Evolutionary conservation across 2,329 filamentous ascomycete species (phyloP), one percentile per base, ranked within the genome.

Genomic region (Aspergillus texensis): DNA sequence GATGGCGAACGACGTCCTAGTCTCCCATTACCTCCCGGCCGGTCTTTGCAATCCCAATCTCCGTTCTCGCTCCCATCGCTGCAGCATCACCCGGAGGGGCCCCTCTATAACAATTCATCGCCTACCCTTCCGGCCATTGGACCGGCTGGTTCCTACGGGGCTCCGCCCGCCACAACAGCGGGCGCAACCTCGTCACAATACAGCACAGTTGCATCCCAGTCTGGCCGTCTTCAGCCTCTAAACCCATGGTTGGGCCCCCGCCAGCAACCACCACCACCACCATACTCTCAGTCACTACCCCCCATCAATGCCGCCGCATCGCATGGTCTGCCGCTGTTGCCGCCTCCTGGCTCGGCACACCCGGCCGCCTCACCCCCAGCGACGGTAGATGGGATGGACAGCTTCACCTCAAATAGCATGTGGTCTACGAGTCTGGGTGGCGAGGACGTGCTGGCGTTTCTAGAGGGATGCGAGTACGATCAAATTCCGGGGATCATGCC

Each of bases 271-370:
- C 74, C 72, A 11, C 74, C 71, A 5, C 67, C 73, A 5, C 71
- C 77, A 30, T 79, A 79, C 62, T 74, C 77, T 0, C 78, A 78
- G 57, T 76, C 77, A 2, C 70, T 79, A 1, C 78, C 77, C 2
- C 75, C 77, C 1, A 79, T 78, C 68, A 78, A 72, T 61, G 70
- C 74, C 14, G 65, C 74, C 19, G 61, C 75, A 0, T 62, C 72
- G 24, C 75, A 79, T 56, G 67, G 65, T 24, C 70, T 76, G 16
- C 74, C 76, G 4, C 71, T 79, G 61, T 71, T 79, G 9, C 77
- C 78, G 6, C 77, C 72, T 26, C 76, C 77, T 1, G 74, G 74
- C 14, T 68, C 76, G 5, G 72, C 75, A 34, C 70, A 74, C 32
- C 67, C 75, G 10, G 72, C 68, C 1, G 70, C 72, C 3, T 74